phyloP scores from a whole-genome alignment of 1,139 yeast genomes.

The Debaryomyces sp. region DNA sequence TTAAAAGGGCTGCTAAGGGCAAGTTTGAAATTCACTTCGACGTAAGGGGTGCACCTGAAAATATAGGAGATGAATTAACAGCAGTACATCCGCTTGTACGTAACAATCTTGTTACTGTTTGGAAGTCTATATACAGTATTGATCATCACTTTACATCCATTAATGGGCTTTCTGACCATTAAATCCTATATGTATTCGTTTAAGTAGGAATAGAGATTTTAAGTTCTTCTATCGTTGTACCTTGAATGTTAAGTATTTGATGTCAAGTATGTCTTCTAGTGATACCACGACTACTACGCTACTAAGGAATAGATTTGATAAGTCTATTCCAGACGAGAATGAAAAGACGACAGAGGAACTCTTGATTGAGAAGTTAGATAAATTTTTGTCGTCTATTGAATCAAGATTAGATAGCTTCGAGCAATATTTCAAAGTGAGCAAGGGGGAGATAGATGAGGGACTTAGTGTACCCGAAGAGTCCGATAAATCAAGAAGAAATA shows the following conservation, averaged over 20 bases:
- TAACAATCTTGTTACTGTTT: no score
- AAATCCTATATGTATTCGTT: neutral
- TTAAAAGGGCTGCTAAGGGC: no score
- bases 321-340: slow-evolving; percentile 5
- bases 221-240: neutral
- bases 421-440: slow-evolving; percentile 44
- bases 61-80: no score
- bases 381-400: slow-evolving; percentile 56
- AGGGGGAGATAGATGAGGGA: slow-evolving; percentile 16
- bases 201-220: neutral
- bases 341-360: slow-evolving; percentile 44
- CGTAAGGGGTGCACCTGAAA: no score
- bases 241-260: neutral
- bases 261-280: neutral
- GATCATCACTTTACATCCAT: no score
- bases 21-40: no score
- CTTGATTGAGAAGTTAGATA: slow-evolving; percentile 53
- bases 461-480: slow-evolving; percentile 11
- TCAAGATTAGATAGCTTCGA: slow-evolving; percentile 54
- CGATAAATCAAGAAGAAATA: slow-evolving; percentile 22
- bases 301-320: slow-evolving; percentile 17
- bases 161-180: no score
- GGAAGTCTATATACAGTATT: no score
- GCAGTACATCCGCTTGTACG: no score
- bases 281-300: neutral